These are phyloP conservation scores for Limonium bicolor DNA, from an alignment of 148 eudicot genomes.

Conservation along the genomic window DNA sequence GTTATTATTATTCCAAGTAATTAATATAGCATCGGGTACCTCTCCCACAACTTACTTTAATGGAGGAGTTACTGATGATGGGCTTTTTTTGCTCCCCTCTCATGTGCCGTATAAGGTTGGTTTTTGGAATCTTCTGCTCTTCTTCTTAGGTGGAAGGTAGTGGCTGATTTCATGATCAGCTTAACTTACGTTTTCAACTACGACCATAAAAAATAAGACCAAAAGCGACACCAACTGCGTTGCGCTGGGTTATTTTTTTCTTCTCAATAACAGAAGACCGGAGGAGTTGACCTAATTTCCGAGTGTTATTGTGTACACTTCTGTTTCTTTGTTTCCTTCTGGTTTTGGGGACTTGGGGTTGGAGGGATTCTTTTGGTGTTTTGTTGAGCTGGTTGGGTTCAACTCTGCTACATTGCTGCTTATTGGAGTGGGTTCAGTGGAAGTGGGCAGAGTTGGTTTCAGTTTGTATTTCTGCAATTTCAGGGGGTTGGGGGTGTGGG, in stretches of 20 bases:
- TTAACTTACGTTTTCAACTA: not conserved
- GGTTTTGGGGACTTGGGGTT: not conserved
- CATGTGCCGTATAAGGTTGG: conserved; percentile 3
- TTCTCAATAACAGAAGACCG: conserved; percentile 1
- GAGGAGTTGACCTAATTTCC: conserved; percentile 5
- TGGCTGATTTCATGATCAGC: not conserved
- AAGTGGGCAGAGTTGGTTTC: not conserved
- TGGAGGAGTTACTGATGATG: conserved; percentile 4
- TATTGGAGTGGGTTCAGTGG: conserved; percentile 6
- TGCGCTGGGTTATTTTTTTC: not conserved
- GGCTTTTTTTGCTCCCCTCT: not conserved
- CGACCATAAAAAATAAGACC: too few species aligned
- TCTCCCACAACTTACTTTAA: not conserved
- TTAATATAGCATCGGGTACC: not conserved
- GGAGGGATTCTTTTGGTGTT: not conserved
- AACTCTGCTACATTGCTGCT: too few species aligned
- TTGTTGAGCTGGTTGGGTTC: conserved; percentile 1
- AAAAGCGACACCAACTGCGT: too few species aligned
- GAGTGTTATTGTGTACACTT: not conserved
- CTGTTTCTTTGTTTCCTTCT: not conserved
- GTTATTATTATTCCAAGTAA: not conserved
- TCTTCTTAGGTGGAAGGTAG: not conserved
- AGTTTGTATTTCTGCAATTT: too few species aligned
- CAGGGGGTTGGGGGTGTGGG: too few species aligned
- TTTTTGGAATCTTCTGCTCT: conserved; percentile 6